These are phyloP conservation scores for Prunella vulgaris DNA, from an alignment of 257 asterid genomes.

Conservation along the genomic window DNA sequence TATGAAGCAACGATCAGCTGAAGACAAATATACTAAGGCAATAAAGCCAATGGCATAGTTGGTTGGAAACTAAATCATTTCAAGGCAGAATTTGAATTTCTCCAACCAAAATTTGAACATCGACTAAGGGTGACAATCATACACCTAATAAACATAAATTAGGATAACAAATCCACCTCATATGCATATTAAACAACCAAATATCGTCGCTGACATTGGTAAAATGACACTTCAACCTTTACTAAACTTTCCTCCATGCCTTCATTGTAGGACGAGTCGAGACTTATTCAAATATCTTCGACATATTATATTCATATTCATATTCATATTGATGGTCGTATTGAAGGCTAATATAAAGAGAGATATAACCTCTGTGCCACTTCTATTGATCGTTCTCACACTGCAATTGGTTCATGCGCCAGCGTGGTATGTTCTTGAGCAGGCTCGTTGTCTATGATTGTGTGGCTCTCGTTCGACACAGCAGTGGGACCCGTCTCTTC, in stretches of 20 bases:
- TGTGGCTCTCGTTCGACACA: slow-evolving; percentile 22
- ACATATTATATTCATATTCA: slow-evolving; percentile 12
- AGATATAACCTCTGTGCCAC: slow-evolving; percentile 19
- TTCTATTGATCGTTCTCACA: slow-evolving; percentile 28
- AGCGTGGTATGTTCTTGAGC: slow-evolving; percentile 26
- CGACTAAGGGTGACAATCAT: slow-evolving; percentile 28
- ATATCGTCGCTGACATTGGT: slow-evolving; percentile 32
- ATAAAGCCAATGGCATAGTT: slow-evolving; percentile 22
- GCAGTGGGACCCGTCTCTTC: slow-evolving; percentile 13
- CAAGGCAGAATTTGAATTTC: slow-evolving; percentile 26
- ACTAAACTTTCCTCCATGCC: slow-evolving; percentile 29
- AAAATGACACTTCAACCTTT: slow-evolving; percentile 33
- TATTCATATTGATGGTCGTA: slow-evolving; percentile 11
- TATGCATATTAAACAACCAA: slow-evolving; percentile 34
- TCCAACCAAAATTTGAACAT: slow-evolving; percentile 33
- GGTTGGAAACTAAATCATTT: slow-evolving; percentile 17
- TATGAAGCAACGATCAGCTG: neutral
- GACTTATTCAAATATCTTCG: slow-evolving; percentile 35
- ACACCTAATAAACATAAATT: slow-evolving; percentile 29
- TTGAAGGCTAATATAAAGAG: slow-evolving; percentile 16
- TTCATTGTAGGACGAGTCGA: slow-evolving; percentile 26
- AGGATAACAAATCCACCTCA: slow-evolving; percentile 36
- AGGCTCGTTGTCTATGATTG: slow-evolving; percentile 19
- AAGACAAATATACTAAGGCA: slow-evolving; percentile 19
- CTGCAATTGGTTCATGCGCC: slow-evolving; percentile 29